Conservation (phyloP, 2,329 filamentous ascomycete species). For the Blumeria hordei region DNA sequence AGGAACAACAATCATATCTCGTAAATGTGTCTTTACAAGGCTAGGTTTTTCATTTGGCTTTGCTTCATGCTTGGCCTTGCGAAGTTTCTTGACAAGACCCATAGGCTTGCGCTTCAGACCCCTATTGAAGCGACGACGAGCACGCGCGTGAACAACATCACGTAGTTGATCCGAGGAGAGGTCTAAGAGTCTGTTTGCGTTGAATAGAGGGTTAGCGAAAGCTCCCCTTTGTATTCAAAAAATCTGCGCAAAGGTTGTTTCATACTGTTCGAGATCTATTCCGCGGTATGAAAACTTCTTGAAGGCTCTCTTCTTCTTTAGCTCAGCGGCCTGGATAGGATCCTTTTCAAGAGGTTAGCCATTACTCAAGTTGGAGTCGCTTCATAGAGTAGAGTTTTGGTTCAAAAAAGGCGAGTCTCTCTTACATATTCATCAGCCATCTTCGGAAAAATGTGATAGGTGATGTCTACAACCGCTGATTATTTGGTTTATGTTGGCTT, state of each 20-base stretch:
- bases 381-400: neutral
- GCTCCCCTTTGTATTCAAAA: slow-evolving; percentile 15
- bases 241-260: slow-evolving; percentile 13
- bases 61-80: slow-evolving; percentile 97
- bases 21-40: slow-evolving; percentile 96
- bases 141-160: slow-evolving; percentile 97
- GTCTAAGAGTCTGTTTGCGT: slow-evolving; percentile 62
- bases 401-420: slow-evolving; percentile 12
- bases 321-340: slow-evolving; percentile 92
- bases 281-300: slow-evolving; percentile 99
- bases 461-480: too few species aligned
- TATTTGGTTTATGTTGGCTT: too few species aligned
- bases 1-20: slow-evolving; percentile 98
- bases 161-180: slow-evolving; percentile 96
- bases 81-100: slow-evolving; percentile 99
- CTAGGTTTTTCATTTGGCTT: slow-evolving; percentile 99
- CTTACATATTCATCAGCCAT: slow-evolving; percentile 72
- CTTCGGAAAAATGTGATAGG: slow-evolving; percentile 18
- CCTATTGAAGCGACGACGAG: slow-evolving; percentile 97
- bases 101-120: slow-evolving; percentile 99
- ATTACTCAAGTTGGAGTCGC: neutral
- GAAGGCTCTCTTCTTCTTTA: slow-evolving; percentile 99
- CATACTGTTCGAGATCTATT: slow-evolving; percentile 98
- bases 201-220: slow-evolving; percentile 15
- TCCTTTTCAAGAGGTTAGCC: slow-evolving; percentile 31